phyloP scores from a whole-genome alignment of 208 protist species.

The Wallacemonas sp. region DNA sequence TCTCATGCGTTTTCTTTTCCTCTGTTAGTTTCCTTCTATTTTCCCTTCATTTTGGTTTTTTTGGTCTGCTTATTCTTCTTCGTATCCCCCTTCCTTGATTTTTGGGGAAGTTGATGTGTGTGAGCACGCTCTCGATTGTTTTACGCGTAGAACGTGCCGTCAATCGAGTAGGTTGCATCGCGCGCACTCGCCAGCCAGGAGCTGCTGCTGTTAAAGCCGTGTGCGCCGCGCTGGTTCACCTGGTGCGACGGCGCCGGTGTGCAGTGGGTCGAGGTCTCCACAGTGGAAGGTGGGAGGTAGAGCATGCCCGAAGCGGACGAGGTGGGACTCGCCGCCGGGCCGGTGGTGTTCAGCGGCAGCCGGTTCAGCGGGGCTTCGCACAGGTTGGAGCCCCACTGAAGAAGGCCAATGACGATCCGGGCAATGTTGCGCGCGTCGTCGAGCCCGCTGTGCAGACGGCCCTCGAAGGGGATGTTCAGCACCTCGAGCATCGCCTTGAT shows the following conservation, averaged over 20 bases:
- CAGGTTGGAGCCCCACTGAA: slow-evolving; percentile 74
- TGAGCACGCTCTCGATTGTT: too few species aligned
- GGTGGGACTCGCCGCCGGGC: neutral
- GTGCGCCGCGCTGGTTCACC: neutral
- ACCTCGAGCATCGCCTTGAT: slow-evolving; percentile 90
- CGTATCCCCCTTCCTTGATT: too few species aligned
- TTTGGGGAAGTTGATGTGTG: too few species aligned
- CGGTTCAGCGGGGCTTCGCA: slow-evolving; percentile 72
- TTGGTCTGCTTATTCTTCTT: neutral
- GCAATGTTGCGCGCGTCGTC: slow-evolving; percentile 89
- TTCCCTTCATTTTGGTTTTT: slow-evolving; percentile 13
- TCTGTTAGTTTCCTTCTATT: neutral
- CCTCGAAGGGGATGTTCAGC: slow-evolving; percentile 73
- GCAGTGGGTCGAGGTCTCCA: neutral
- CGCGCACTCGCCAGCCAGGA: neutral
- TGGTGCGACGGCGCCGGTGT: slow-evolving; percentile 3
- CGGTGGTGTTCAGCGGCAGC: slow-evolving; percentile 21
- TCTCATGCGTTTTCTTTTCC: neutral
- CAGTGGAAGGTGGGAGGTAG: slow-evolving; percentile 37
- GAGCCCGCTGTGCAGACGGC: slow-evolving; percentile 83
- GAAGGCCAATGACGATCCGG: slow-evolving; percentile 80
- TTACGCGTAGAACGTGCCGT: slow-evolving; percentile 14
- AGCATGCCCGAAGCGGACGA: slow-evolving; percentile 11
- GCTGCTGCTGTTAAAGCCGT: slow-evolving; percentile 13
- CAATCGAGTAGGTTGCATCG: slow-evolving; percentile 20